A percentile compares a stretch with the other conserved stretches of the same genome.
Evolutionary conservation across 2,329 filamentous ascomycete genomes (phyloP).

Genomic region (Tricladium varicosporioides): DNA sequence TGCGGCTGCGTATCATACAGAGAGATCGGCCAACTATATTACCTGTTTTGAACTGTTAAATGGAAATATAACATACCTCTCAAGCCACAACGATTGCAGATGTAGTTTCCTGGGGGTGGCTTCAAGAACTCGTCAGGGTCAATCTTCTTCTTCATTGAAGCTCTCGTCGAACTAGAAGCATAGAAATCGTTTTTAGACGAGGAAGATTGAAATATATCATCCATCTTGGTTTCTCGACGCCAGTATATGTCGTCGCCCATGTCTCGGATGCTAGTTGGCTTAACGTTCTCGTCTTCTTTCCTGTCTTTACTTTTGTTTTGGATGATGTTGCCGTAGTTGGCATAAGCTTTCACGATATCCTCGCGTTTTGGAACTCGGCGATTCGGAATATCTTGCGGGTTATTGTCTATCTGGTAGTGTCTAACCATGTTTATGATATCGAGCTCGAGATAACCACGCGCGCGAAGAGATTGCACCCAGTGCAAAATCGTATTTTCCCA

Average conservation of each 20-base stretch:
- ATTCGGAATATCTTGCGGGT: not conserved
- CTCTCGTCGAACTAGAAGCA: no score
- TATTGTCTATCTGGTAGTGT: conserved; percentile 19
- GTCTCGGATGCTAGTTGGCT: no score
- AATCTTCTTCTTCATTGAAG: not conserved
- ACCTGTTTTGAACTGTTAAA: no score
- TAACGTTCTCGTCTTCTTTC: no score
- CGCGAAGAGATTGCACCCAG: conserved; percentile 24
- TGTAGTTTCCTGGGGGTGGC: conserved; percentile 20
- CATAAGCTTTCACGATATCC: no score
- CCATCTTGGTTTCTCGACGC: no score
- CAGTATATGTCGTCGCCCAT: no score
- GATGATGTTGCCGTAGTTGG: no score
- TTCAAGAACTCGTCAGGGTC: conserved; percentile 7
- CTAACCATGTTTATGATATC: conserved; percentile 16
- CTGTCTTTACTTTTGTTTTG: no score
- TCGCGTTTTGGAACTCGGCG: no score
- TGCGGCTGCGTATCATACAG: not conserved
- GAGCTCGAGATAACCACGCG: conserved; percentile 16
- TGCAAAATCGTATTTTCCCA: conserved; percentile 27
- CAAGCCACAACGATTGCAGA: conserved; percentile 28
- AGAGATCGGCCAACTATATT: not conserved
- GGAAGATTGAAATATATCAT: no score
- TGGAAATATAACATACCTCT: conserved; percentile 19
- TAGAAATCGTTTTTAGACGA: no score